Evolutionary conservation across 2,329 filamentous ascomycete genomes (phyloP).

Genomic region (Cladosporium sp.): DNA sequence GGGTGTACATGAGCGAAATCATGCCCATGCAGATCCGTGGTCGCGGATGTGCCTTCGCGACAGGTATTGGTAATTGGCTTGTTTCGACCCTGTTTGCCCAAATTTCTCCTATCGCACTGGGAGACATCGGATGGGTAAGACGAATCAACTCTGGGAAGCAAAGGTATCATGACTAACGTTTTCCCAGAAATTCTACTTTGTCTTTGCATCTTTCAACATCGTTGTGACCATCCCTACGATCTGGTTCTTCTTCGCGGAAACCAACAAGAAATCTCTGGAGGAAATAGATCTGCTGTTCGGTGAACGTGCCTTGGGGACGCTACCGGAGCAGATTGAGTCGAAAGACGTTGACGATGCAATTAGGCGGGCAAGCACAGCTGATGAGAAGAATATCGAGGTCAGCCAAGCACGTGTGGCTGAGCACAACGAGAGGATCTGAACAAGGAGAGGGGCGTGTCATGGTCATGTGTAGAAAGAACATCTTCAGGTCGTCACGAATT

Average conservation of each 20-base stretch:
- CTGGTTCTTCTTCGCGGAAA: constrained; percentile 52
- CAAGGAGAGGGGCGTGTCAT: background rate
- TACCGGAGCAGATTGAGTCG: constrained; percentile 43
- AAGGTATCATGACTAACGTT: background rate
- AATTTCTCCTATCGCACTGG: constrained; percentile 51
- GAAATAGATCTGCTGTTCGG: constrained; percentile 58
- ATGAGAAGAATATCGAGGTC: constrained; percentile 15
- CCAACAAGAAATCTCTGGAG: constrained; percentile 51
- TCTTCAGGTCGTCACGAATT: too few species aligned
- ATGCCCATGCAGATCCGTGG: constrained; percentile 63
- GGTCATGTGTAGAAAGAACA: too few species aligned
- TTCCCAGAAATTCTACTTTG: constrained; percentile 53
- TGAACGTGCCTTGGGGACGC: constrained; percentile 45
- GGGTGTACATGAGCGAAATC: constrained; percentile 65
- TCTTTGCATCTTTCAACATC: constrained; percentile 52
- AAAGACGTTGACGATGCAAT: constrained; percentile 28
- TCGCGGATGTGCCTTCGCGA: constrained; percentile 55
- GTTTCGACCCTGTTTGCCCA: constrained; percentile 58
- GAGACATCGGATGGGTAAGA: constrained; percentile 44
- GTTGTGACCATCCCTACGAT: constrained; percentile 44
- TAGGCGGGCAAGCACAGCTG: constrained; percentile 17
- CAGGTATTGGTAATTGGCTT: constrained; percentile 56
- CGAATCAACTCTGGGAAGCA: background rate
- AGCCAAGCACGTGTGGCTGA: constrained; percentile 12
- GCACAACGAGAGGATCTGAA: constrained; percentile 11